Base-by-base conservation (phyloP, 352 stramenopile genomes). In the Globisporangium echinulatum region DNA sequence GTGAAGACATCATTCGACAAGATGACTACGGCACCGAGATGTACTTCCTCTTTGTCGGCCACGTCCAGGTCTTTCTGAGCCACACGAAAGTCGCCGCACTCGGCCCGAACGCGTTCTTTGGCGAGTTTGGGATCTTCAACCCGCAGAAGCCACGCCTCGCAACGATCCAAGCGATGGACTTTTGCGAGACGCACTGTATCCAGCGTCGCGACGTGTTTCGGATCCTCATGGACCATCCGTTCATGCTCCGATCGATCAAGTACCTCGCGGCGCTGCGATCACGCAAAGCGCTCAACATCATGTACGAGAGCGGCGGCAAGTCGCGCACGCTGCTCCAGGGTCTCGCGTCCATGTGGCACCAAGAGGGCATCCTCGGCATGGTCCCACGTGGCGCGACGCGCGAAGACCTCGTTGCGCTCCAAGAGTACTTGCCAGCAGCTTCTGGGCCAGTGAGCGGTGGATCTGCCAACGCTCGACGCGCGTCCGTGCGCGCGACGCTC, bases 11-110 rank as follows among this genome's bases (percentile, higher is more conserved):
- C 33, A 87, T 90, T 54, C 70, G 72, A 5, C 81, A 93, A 46
- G 77, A 82, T n/a, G 83, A 93, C 38, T 88, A 85, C 53, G 83
- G 81, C 8, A 78, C 77, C n/a, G 81, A 93, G 49, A 88, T 93
- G 69, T 90, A 83, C 52, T 93, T 93, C 63, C 66, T 93, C 33
- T 89, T 90, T 59, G 77, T 77, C 3, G 83, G 83, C 8, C 79
- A 90, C 50, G 83, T 86, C 1, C 79, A 91, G 56, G 83, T 88
- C 8, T 70, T 91, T 48, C 59, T 91, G 2, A 80, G 72, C n/a
- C 64, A 83, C 55, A 75, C 68, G 0, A 78, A 84, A 42, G 74
- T 93, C 9, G 81, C 83, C 7, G 67, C 79, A 15, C 71, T 93
- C 15, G 79, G 81, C 0, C 78, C 81, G 0, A 91, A 85, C 52